Percentiles rank a stretch among this genome's conserved stretches.
Evolutionary conservation across 1,284 basidiomycete species (phyloP).

Genomic region (Trichosporon sp.): DNA sequence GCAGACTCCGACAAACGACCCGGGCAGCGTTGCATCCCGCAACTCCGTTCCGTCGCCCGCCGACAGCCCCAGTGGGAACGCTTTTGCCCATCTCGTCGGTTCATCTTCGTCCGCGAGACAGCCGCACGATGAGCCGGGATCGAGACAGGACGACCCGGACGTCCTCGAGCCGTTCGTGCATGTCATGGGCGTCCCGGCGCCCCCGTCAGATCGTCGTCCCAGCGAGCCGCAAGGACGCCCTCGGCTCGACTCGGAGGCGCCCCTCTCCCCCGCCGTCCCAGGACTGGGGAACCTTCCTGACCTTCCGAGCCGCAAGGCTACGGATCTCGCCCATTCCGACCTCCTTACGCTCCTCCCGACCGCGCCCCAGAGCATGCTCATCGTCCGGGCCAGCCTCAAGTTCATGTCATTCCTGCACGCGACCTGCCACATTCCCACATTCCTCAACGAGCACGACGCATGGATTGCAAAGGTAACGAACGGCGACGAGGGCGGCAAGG

Average conservation of each 20-base stretch:
- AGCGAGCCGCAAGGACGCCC: slow-evolving; percentile 9
- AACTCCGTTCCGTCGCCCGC: slow-evolving; percentile 6
- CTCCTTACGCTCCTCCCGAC: slow-evolving; percentile 21
- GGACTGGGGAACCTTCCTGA: slow-evolving; percentile 14
- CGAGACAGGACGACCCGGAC: slow-evolving; percentile 23
- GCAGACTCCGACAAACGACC: neutral
- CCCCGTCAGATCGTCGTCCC: slow-evolving; percentile 10
- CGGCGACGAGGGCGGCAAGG: slow-evolving; percentile 18
- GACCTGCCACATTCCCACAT: slow-evolving; percentile 28
- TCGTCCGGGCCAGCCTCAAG: slow-evolving; percentile 22
- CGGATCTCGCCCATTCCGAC: slow-evolving; percentile 26
- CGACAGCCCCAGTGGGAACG: slow-evolving; percentile 15
- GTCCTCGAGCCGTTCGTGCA: slow-evolving; percentile 24
- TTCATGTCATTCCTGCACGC: slow-evolving; percentile 27
- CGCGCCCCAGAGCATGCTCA: slow-evolving; percentile 19
- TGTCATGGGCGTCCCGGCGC: slow-evolving; percentile 22
- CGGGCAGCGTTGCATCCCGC: neutral
- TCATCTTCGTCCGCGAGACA: neutral
- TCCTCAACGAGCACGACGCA: slow-evolving; percentile 26
- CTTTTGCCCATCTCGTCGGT: slow-evolving; percentile 18
- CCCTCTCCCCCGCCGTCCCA: slow-evolving; percentile 10
- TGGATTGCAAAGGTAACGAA: slow-evolving; percentile 25
- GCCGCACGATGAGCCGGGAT: slow-evolving; percentile 5
- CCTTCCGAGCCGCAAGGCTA: slow-evolving; percentile 21
- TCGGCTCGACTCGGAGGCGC: slow-evolving; percentile 10